A percentile compares a stretch with the other conserved stretches of the same genome.
These are phyloP conservation scores for Penicillium sp. DNA, from an alignment of 2,329 filamentous ascomycete genomes.

Conservation along the genomic window DNA sequence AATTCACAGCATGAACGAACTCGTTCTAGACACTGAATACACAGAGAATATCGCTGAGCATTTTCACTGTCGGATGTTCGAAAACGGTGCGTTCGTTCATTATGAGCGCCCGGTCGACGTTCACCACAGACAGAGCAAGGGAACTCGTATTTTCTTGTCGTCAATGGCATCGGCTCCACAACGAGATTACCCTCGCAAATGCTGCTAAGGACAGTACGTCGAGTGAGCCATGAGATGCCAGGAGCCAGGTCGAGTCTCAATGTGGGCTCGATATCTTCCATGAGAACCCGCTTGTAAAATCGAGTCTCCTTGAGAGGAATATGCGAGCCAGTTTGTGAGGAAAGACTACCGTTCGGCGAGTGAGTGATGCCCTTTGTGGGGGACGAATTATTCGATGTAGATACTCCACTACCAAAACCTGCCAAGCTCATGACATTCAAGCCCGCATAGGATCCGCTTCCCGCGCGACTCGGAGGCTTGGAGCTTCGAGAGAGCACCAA, in stretches of 20 bases:
- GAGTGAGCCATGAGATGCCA: conserved; percentile 87
- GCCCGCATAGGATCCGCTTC: conserved; percentile 67
- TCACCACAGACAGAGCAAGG: conserved; percentile 90
- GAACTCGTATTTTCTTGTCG: conserved; percentile 51
- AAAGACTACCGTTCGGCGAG: conserved; percentile 47
- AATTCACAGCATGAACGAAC: conserved; percentile 90
- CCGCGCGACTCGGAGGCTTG: conserved; percentile 63
- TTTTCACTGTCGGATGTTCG: conserved; percentile 81
- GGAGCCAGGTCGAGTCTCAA: conserved; percentile 84
- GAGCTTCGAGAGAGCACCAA: conserved; percentile 64
- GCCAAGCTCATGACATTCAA: conserved; percentile 59
- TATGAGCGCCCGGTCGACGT: conserved; percentile 64
- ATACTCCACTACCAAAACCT: conserved; percentile 41
- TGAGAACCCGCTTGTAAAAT: conserved; percentile 86
- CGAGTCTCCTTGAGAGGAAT: conserved; percentile 77
- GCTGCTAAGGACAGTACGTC: conserved; percentile 76
- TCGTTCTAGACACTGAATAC: conserved; percentile 78
- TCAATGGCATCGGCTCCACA: conserved; percentile 77
- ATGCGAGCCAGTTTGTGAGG: conserved; percentile 44
- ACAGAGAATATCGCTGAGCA: conserved; percentile 85
- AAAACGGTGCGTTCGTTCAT: conserved; percentile 82
- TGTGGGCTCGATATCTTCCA: conserved; percentile 93
- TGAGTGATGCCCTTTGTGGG: conserved; percentile 57
- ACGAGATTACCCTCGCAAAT: conserved; percentile 82
- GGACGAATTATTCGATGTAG: conserved; percentile 61